A percentile compares a stretch with the other conserved stretches of the same genome.
phyloP scores from a whole-genome alignment of 2,329 filamentous ascomycete species.

The Neurospora crassa region DNA sequence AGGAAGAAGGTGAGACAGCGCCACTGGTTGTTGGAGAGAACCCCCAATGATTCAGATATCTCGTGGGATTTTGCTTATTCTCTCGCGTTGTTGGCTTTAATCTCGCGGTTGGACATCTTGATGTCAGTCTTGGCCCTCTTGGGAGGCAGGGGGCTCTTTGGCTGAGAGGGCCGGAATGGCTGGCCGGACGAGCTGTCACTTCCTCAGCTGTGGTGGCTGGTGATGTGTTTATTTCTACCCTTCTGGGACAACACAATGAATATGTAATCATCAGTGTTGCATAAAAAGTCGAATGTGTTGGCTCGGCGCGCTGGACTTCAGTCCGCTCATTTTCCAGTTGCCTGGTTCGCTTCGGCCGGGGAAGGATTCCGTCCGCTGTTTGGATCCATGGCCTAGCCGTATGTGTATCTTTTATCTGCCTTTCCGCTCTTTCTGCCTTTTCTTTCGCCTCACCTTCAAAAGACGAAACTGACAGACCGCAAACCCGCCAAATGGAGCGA shows the following conservation, averaged over 20 bases:
- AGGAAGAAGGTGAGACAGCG: neutral
- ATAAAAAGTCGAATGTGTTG: neutral
- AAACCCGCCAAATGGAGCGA: neutral
- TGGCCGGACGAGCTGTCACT: neutral
- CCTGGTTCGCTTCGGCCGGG: neutral
- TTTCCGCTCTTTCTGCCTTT: neutral
- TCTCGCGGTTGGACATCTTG: neutral
- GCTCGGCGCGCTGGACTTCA: neutral
- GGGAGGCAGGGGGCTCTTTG: neutral
- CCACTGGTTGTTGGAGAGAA: neutral
- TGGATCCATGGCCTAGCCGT: neutral
- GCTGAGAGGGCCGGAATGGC: neutral
- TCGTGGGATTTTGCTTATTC: neutral
- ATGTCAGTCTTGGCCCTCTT: neutral
- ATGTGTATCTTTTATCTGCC: neutral
- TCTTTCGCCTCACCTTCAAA: neutral
- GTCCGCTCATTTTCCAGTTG: neutral
- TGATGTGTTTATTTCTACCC: neutral
- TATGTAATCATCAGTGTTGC: too few relatives aligned
- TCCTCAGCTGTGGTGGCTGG: neutral
- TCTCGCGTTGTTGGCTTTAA: neutral
- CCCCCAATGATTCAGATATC: neutral
- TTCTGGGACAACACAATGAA: neutral
- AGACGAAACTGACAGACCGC: neutral
- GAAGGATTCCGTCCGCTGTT: neutral